Evolutionary conservation across 352 stramenopile species (phyloP), one percentile per base, ranked within the genome.

Genomic region (Globisporangium paroecandrum): DNA sequence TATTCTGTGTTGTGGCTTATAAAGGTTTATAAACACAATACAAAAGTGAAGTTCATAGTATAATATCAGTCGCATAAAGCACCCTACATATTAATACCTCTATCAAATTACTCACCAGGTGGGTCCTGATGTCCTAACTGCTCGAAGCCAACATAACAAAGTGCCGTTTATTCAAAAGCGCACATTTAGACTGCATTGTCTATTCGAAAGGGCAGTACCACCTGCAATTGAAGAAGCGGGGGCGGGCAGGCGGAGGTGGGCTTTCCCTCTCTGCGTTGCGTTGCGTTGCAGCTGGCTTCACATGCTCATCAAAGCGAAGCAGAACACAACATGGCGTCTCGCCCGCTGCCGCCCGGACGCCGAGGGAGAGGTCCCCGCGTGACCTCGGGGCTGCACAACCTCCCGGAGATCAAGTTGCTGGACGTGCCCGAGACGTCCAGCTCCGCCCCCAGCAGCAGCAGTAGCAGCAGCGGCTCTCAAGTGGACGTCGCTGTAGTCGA

Each of bases 331-430:
- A 72, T 72, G 67, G 61, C 67, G 34, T 64, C 61, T 36, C 67
- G 67, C 22, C 67, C 67, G 62, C 36, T 72, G 29, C 67, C 67
- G 1, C 67, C 67, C 3, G 67, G 67, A 46, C 61, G 67, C 24
- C 67, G 67, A 43, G 62, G 67, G 10, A 36, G 56, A 0, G 61
- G 47, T 0, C 60, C 67, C 10, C 61, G 67, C 62, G 57, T 57
- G 36, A 36, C 34, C 18, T 69, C 67, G 43, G 62, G 55, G n/a
- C 67, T 72, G 7, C 61, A 64, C 29, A 22, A 62, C 36, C 62
- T 72, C 22, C 67, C 67, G 54, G 54, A 72, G 20, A 34, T 61
- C 54, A 59, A 62, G 61, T 18, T 69, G 0, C 55, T 72, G 18
- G 62, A 65, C 36, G 32, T 57, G 1, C 47, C 65, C 18, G 27